Base-by-base conservation (phyloP, 352 stramenopile genomes). In the Pythium guiyangense region DNA sequence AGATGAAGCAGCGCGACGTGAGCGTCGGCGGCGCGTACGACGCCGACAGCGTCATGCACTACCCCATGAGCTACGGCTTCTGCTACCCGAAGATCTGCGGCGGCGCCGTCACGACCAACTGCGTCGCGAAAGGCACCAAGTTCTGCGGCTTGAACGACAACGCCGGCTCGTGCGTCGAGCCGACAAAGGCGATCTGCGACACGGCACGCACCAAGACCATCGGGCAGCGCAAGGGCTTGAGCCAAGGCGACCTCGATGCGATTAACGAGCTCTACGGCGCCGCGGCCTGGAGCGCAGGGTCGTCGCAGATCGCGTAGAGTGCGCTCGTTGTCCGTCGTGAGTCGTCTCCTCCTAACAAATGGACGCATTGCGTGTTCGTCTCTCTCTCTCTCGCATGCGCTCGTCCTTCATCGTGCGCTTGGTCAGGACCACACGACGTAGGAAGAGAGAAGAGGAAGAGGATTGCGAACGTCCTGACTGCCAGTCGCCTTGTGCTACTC, bases 111-210 rank as follows among this genome's bases (percentile, higher is more conserved):
- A 69, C 42, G 29, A 73, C 64, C n/a, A 49, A 80, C 56, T 91
- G 81, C 47, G 78, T 91, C 8, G 39, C 68, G 2, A 27, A 60
- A 5, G 74, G 67, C 47, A 85, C 77, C 14, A 78, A 61, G 49
- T 91, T 91, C 59, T 92, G 83, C 54, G 78, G 86, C 43, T 60
- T 92, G 42, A 89, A 91, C 60, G 78, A 88, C 64, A 62, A 89
- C 53, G 43, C 50, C 3, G 55, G 73, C 53, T 63, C 72, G 37
- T 92, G 83, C 58, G 74, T 74, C 11, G 74, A 88, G 58, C 77
- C 84, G 31, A 79, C 73, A 14, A 60, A 82, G 51, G 54, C 56
- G 2, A 53, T 90, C 22, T 92, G 83, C 59, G 78, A 92, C 54
- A 57, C 69, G 22, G 56, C 63, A 20, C 69, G 72, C 22, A 87